Base-by-base conservation (phyloP, 352 stramenopile species). In the Pythium insidiosum region DNA sequence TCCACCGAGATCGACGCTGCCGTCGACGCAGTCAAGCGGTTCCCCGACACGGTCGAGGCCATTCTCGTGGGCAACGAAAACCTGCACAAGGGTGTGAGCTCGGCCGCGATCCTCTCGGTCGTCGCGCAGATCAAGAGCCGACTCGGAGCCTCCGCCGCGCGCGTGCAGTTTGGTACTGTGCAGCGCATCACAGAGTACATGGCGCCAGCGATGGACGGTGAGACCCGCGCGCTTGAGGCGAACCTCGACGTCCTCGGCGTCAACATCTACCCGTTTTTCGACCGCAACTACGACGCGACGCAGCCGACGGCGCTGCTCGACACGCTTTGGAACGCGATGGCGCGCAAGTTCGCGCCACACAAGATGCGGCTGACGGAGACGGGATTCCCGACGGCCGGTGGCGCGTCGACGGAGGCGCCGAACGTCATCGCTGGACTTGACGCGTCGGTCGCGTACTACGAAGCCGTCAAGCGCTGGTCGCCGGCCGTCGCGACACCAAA, bases 311-410 rank as follows among this genome's bases (percentile, higher is more conserved):
- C 57, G 10, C 52, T 80, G 35, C 42, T 78, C 20, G 44, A 81
- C 24, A 42, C 54, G 11, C 47, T 66, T 15, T 85, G 66, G 67
- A 50, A 67, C 29, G 43, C 61, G 10, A 72, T 79, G 53, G 53
- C 54, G 7, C 26, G 53, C 29, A 68, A 66, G 33, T 77, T 64
- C 26, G 45, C 52, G 2, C 48, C 66, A 10, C 39, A 35, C 25
- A 62, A 74, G 52, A 63, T 83, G 44, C 54, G 68, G 12, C 45
- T 74, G 16, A 81, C 65, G 11, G 73, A 85, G 57, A 83, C 69
- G 9, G 73, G 73, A 12, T 85, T 73, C 52, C 58, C 73, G 7
- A 75, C 65, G 5, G 60, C 54, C 0, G 68, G 73, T 13, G 47
- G 50, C 6, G 37, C 67, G 19, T 63, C 64, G 5, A 50, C 57